Conservation (phyloP, 352 stramenopile species). For the Phytopythium ostracodes region DNA sequence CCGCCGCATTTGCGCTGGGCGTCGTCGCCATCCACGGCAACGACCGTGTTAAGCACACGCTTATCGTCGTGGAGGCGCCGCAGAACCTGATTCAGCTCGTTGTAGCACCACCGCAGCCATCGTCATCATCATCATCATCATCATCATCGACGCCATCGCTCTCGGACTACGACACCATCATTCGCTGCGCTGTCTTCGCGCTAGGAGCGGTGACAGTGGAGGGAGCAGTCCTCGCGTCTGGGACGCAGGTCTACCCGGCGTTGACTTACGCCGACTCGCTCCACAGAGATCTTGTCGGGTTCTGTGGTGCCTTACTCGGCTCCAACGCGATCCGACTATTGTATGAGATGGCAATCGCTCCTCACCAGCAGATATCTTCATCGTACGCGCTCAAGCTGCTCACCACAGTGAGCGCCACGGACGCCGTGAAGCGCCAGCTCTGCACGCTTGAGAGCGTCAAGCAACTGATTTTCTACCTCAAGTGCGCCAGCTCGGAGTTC, state of each 20-base stretch:
- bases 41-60: slow-evolving; percentile 30
- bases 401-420: slow-evolving; percentile 18
- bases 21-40: slow-evolving; percentile 35
- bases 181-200: slow-evolving; percentile 41
- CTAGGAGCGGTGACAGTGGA: slow-evolving; percentile 32
- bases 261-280: slow-evolving; percentile 8
- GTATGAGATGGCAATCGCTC: slow-evolving; percentile 3
- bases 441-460: slow-evolving; percentile 20
- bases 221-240: slow-evolving; percentile 15
- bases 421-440: slow-evolving; percentile 18
- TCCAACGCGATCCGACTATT: neutral
- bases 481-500: slow-evolving; percentile 21
- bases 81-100: slow-evolving; percentile 52
- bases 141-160: neutral
- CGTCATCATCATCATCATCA: neutral
- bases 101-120: slow-evolving; percentile 4
- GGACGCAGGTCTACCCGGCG: slow-evolving; percentile 9
- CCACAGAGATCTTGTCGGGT: neutral
- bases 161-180: neutral
- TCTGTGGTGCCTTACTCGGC: neutral
- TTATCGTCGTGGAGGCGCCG: slow-evolving; percentile 47
- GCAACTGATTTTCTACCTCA: slow-evolving; percentile 29
- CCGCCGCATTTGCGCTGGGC: slow-evolving; percentile 48
- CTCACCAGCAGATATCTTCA: slow-evolving; percentile 13
- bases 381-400: slow-evolving; percentile 39